Base-by-base conservation (phyloP, 306 rosid genomes). In the Ormosia semicastrata region DNA sequence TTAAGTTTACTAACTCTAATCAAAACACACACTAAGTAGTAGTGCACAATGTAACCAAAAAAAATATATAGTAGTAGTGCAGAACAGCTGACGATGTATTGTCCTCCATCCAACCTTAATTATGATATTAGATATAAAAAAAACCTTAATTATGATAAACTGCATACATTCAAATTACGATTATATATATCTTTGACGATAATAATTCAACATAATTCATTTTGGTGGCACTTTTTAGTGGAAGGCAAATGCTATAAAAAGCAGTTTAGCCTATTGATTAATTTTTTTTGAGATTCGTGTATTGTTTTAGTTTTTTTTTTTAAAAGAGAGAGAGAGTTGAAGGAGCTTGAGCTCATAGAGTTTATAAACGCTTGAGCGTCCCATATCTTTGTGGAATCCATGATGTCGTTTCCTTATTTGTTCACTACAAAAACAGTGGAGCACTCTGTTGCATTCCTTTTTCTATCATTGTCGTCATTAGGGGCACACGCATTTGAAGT, bases 201-300 rank as follows among this genome's bases (percentile, higher is more conserved):
- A 44, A 18, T 13, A 68, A 44, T 24, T 5, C 12, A 44, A 29
- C 24, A 33, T 17, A 40, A 24, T 9, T 67, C 18, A 32, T 69
- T 68, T 44, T 68, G 74, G 57, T 44, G 39, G 73, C 73, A 67
- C 46, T 5, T 43, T 67, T 41, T 43, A 67, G 56, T 68, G 75
- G 57, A 46, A 69, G 24, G 24, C 24, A 24, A 24, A 24, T 24
- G 24, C 24, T 24, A 24, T 24, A 24, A 24, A 24, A 24, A 0
- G 24, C 24, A 24, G 0, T 24, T 24, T 24, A 24, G 24, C 24
- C 24, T 24, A 24, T 24, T 24, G 24, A 24, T 24, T 24, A 24
- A 24, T 24, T 24, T 24, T 24, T 24, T 24, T 24, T 24, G 0
- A 24, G 24, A 24, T 24, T 1, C 24, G 24, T 24, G 24, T 24